phyloP scores from a whole-genome alignment of 805 yeast genomes.

The Candida maltosa region DNA sequence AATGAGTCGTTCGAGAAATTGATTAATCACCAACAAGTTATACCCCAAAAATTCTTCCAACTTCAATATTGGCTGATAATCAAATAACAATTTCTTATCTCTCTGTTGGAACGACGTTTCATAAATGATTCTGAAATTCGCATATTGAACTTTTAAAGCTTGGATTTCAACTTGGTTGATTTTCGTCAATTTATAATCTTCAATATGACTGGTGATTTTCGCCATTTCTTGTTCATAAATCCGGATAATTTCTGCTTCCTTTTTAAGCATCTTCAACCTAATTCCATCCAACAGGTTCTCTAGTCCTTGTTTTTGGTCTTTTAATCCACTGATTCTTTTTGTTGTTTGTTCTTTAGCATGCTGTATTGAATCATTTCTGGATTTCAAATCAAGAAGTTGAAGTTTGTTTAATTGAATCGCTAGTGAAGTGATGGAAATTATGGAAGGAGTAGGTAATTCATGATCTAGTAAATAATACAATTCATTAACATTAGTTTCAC shows the following conservation, averaged over 20 bases:
- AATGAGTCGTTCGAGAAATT: conserved; percentile 25
- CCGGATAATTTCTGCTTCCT: not conserved
- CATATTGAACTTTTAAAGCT: conserved; percentile 18
- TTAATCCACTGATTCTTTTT: conserved; percentile 5
- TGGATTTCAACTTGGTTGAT: conserved; percentile 21
- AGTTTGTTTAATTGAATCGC: conserved; percentile 30
- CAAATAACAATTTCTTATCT: conserved; percentile 10
- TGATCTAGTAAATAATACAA: conserved; percentile 3
- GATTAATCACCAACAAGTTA: conserved; percentile 26
- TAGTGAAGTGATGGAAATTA: conserved; percentile 18
- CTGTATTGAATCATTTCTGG: conserved; percentile 12
- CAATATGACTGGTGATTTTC: conserved; percentile 1
- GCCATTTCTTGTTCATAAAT: not conserved
- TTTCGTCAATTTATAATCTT: conserved; percentile 9
- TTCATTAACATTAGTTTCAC: not conserved
- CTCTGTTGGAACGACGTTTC: conserved; percentile 19
- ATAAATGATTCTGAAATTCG: conserved; percentile 21
- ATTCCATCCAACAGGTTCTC: not conserved
- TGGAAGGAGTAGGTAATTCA: conserved; percentile 14
- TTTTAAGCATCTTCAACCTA: not conserved
- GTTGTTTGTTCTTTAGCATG: conserved; percentile 4
- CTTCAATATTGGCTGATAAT: conserved; percentile 25
- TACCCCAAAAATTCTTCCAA: conserved; percentile 24
- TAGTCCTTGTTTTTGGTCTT: not conserved
- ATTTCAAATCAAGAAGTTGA: conserved; percentile 14